Evolutionary conservation across 768 basidiomycete genomes (phyloP), one percentile per base, ranked within the genome.

Genomic region (Lyophyllum decastes): DNA sequence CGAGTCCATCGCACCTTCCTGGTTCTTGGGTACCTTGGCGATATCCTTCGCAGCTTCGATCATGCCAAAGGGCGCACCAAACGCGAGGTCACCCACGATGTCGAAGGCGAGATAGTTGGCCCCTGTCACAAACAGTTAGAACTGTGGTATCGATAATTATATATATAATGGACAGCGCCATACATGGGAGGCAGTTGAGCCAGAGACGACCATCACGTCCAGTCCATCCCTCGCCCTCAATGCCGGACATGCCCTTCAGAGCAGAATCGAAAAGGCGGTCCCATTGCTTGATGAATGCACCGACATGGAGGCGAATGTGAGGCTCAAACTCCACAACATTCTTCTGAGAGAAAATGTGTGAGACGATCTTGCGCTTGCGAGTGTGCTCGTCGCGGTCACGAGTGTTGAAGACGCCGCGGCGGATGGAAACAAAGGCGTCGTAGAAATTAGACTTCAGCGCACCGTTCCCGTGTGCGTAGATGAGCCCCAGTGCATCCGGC

Each of bases 31-130:
- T 2, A 90, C 88, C 4, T 85, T 77, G 1, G 89, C 91, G 9
- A 83, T 78, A 66, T 95, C 92, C 52, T 84, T 84, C 24, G 82
- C 88, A 6, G 87, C 82, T 52, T 82, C 66, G 59, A 95, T 77
- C 94, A 96, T 96, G 17, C 92, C 92, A 64, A 96, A 96, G 0
- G 94, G 90, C 1, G 84, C 83, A 1, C 94, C 94, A 64, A 95
- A 95, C 0, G 92, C 89, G 14, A 94, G 81, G 69, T 94, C 91
- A 70, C 90, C 92, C 44, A 94, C 90, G 64, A 94, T 92, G 70
- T 83, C 82, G 61, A 84, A 84, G 4, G 79, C 79, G 17, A 84
- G 78, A 61, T 82, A 84, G 62, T 83, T 82, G 21, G 70, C 72
- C 82, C 82, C 81, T 82, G 56, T 27, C 34, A 54, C 49, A 16